Evolutionary conservation across 23 red algal genomes (phyloP), one percentile per base, ranked within the genome.

Genomic region (Pyropia haitanensis): DNA sequence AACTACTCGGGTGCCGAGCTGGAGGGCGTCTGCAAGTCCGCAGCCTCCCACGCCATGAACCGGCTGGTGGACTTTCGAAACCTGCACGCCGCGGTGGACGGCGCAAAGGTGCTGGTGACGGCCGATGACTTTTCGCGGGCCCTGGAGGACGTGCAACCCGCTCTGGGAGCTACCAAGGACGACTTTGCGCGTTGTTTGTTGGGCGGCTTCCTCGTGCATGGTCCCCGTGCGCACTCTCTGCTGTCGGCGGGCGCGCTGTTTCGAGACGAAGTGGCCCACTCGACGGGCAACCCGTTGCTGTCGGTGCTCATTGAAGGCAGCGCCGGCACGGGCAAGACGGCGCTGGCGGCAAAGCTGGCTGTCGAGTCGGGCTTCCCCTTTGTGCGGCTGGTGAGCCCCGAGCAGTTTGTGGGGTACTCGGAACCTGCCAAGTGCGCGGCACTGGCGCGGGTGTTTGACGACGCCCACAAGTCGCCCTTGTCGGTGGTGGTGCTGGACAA

Each of bases 1-100:
- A 96, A 96, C 64, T 96, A 90, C 71, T 96, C 92, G 57, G 92
- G 92, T 18, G 92, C 92, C 4, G 92, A 96, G 68, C 83, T 96
- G 58, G 92, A 96, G 65, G 92, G 92, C 17, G 49, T 96, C 8
- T 96, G 92, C 70, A 88, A 89, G 65, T 96, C 92, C 18, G 92
- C 92, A 1, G 92, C 92, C 21, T 85, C 92, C 19, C 90, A 78
- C 72, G 92, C 92, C 0, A 71, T 96, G 27, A 79, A 96, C 29
- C 79, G 92, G 24, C 92, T 90, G 49, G 76, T 96, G 22, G 92
- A 96, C 64, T 95, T 79, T 71, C 64, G 76, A 14, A 78, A 95
- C 69, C 54, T 89, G 22, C 76, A 86, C 28, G 83, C 83, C 61
- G 61, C 83, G 51, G 68, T 88, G 22, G 75, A 88, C 60, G 61